Percentiles rank a stretch among this genome's conserved stretches.
Conservation (phyloP, 305 asterid genomes). For the Solanum hybrid region DNA sequence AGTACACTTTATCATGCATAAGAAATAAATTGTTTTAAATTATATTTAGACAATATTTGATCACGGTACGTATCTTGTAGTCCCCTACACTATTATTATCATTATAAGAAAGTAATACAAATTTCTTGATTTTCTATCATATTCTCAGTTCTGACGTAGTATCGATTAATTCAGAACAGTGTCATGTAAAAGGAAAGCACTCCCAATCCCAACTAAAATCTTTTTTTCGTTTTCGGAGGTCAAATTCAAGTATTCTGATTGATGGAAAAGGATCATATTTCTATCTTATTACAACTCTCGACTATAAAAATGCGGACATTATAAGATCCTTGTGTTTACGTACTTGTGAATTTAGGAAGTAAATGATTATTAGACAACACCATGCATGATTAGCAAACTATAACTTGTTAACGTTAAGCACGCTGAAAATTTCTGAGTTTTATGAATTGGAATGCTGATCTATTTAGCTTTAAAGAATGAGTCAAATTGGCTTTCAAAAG, state of each 20-base stretch:
- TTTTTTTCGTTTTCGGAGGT: not conserved
- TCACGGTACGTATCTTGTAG: not conserved
- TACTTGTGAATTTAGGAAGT: not conserved
- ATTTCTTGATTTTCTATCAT: not conserved
- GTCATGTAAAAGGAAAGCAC: not conserved
- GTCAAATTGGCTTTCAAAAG: not conserved
- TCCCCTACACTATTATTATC: not conserved
- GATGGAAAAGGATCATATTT: too few species aligned
- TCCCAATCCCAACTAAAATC: fast-evolving
- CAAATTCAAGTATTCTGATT: not conserved
- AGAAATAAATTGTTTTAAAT: not conserved
- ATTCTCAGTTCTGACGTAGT: not conserved
- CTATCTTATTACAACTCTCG: too few species aligned
- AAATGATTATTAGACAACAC: not conserved
- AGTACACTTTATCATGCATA: not conserved
- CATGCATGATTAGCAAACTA: not conserved
- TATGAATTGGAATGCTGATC: not conserved
- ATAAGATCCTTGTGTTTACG: not conserved
- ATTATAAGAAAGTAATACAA: not conserved
- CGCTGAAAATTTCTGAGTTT: not conserved
- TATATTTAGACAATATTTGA: not conserved
- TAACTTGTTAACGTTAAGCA: not conserved
- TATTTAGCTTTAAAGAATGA: not conserved
- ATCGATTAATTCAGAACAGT: not conserved
- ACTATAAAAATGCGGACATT: too few species aligned